Evolutionary conservation across 176 grass and related monocot genomes (phyloP), one percentile per base, ranked within the genome.

Genomic region (Chloris gayana): DNA sequence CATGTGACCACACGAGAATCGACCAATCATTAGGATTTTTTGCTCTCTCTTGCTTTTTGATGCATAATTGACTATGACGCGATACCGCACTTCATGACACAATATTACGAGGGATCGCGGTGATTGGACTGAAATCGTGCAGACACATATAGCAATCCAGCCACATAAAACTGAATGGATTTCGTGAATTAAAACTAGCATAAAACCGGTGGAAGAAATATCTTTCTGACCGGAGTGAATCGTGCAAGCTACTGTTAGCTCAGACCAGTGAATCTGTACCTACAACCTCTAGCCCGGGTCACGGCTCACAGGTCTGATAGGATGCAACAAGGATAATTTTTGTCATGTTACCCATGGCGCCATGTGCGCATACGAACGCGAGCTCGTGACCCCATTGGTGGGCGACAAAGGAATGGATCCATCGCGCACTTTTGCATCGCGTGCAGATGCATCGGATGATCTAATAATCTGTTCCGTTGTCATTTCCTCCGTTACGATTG

Each of bases 351-450:
- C 19, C 72, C 46, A 58, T 70, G 60, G 58, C 25, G 13, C 45
- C 84, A 58, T 54, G 18, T 64, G 34, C 30, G 41, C 24, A 44
- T 34, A 18, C 34, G 75, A 62, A 80, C 70, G 65, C 53, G 11
- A 54, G 39, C 87, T 72, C 87, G 87, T 89, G 87, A 77, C 22
- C 34, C 35, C 46, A 70, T 75, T 54, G 76, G 63, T 9, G 33
- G 41, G 75, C 26, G 76, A 44, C 81, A 81, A 47, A 2, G 35
- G 27, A 70, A 66, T 81, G 56, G 26, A 38, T 64, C 44, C 64
- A 88, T 64, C 61, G 30, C 4, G 18, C 71, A 69, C 71, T 46
- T 85, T 73, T 83, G 47, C 42, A 69, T 80, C 51, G 71, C 53
- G 15, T 60, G 22, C 73, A 64, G 57, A 67, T 64, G 70, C 62